Evolutionary conservation across 768 basidiomycete genomes (phyloP).

Genomic region (Suillus placidus): DNA sequence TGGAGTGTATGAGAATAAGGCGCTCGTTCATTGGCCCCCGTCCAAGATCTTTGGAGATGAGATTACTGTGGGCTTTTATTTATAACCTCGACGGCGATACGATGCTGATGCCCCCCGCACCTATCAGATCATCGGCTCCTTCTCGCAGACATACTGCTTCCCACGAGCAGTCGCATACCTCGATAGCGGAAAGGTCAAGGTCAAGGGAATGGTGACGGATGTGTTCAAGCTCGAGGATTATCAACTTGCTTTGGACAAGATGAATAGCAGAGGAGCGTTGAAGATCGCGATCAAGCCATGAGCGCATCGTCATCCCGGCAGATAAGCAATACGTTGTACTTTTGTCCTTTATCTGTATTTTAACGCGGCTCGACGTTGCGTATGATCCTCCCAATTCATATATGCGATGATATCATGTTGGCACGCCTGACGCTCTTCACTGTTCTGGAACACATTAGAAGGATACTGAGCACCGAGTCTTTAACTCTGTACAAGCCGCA

Average conservation of each 20-base stretch:
- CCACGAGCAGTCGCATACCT: conserved; percentile 77
- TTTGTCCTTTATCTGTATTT: neutral
- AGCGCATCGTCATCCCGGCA: neutral
- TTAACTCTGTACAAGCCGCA: too few relatives aligned
- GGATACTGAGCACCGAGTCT: too few relatives aligned
- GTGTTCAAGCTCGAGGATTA: conserved; percentile 69
- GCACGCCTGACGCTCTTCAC: too few relatives aligned
- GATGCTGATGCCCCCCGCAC: neutral
- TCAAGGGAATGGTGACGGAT: conserved; percentile 24
- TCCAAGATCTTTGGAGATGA: conserved; percentile 79
- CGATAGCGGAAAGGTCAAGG: too few relatives aligned
- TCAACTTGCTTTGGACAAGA: conserved; percentile 71
- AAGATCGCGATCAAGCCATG: conserved; percentile 66
- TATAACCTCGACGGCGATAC: neutral
- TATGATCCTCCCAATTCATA: too few relatives aligned
- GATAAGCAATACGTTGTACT: too few relatives aligned
- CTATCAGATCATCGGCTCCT: conserved; percentile 82
- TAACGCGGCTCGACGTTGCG: neutral
- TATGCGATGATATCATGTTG: too few relatives aligned
- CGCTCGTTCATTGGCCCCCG: conserved; percentile 84
- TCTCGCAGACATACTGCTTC: conserved; percentile 89
- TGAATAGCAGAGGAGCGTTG: conserved; percentile 61
- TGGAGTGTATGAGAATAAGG: conserved; percentile 88
- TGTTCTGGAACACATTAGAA: too few relatives aligned
- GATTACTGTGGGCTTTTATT: conserved; percentile 47